Conservation (phyloP, 164 flowering plant genomes). For the Annona cherimola region DNA sequence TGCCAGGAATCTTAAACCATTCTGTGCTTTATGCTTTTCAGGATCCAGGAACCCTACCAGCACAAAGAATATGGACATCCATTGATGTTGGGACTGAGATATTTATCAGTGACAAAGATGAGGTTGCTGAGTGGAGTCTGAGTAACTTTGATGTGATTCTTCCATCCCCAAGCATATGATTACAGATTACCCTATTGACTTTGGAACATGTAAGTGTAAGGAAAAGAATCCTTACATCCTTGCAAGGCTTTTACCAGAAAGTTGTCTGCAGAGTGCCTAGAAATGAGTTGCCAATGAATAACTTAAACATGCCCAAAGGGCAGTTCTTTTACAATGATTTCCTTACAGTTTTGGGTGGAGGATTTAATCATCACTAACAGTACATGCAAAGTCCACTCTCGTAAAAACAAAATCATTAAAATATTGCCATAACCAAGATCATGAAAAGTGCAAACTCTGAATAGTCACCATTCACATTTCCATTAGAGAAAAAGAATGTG, state of each 20-base stretch:
- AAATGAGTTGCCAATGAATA: background rate
- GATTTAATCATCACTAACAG: background rate
- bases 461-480: background rate
- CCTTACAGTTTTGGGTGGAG: background rate
- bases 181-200: background rate
- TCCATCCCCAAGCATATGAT: slow-evolving; percentile 4
- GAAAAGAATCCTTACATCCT: background rate
- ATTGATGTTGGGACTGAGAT: slow-evolving; percentile 20
- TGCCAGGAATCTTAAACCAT: background rate
- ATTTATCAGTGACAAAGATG: slow-evolving; percentile 15
- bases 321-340: background rate
- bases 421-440: background rate
- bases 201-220: background rate
- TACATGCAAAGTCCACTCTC: background rate
- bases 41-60: slow-evolving; percentile 20
- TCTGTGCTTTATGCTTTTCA: slow-evolving; percentile 1
- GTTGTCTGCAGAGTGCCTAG: background rate
- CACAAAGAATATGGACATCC: slow-evolving; percentile 19
- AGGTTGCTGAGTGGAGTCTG: slow-evolving; percentile 20
- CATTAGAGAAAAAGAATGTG: background rate
- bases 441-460: background rate
- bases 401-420: no score
- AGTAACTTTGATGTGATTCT: slow-evolving; percentile 14
- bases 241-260: background rate
- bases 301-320: slow-evolving; percentile 5